These are phyloP conservation scores for Paecilomyces variotii DNA, from an alignment of 2,329 filamentous ascomycete species.

Conservation along the genomic window DNA sequence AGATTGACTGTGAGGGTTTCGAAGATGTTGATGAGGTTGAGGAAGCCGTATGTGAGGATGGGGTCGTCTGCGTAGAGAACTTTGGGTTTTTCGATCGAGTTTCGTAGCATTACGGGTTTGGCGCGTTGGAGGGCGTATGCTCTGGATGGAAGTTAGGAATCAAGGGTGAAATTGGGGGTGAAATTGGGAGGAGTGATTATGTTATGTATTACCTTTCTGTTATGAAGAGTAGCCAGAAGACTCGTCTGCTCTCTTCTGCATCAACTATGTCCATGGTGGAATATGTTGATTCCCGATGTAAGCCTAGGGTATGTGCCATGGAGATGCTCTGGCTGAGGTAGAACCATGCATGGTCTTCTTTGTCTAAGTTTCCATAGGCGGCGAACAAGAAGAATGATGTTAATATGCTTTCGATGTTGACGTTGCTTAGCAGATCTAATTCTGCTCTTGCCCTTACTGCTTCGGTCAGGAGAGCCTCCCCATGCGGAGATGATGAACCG, in stretches of 20 bases:
- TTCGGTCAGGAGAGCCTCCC: conserved; percentile 61
- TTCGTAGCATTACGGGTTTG: conserved; percentile 61
- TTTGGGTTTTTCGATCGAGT: conserved; percentile 57
- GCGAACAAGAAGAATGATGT: conserved; percentile 76
- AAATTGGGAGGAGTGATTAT: too few relatives aligned
- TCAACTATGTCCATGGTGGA: conserved; percentile 42
- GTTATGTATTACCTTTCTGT: conserved; percentile 51
- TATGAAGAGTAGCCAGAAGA: conserved; percentile 67
- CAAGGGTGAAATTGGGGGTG: background rate
- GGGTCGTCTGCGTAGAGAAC: conserved; percentile 51
- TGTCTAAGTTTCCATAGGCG: conserved; percentile 61
- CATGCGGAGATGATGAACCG: conserved; percentile 52
- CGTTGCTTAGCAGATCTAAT: conserved; percentile 32
- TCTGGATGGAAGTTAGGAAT: conserved; percentile 28
- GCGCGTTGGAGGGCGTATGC: conserved; percentile 65
- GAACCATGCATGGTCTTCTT: conserved; percentile 72
- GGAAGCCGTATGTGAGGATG: conserved; percentile 32
- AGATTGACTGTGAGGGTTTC: conserved; percentile 30
- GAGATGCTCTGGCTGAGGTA: conserved; percentile 70
- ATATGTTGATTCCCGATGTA: conserved; percentile 45
- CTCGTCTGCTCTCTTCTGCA: conserved; percentile 53
- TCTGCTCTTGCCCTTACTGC: conserved; percentile 38
- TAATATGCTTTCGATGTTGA: conserved; percentile 39
- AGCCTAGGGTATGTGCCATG: conserved; percentile 41
- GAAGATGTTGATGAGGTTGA: conserved; percentile 32